Evolutionary conservation across 805 yeast genomes (phyloP), one percentile per base, ranked within the genome.

Genomic region (Yarrowia sp.): DNA sequence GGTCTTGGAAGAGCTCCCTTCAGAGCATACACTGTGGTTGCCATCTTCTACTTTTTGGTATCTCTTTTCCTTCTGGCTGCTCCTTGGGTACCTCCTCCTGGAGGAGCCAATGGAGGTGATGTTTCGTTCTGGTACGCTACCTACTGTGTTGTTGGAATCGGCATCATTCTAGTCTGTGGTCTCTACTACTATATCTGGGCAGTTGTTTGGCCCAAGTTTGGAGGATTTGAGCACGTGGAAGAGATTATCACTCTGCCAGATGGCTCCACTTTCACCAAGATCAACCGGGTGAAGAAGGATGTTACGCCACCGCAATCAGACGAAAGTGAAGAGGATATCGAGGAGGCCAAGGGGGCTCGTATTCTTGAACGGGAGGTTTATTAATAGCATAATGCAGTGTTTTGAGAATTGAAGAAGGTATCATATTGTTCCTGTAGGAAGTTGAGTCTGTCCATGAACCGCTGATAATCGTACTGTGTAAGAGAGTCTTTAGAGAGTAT

Each of bases 121-220:
- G 62, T 56, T 5, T 40, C 54, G 1, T 56, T 56, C 54, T 56
- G 49, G 54, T 56, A 56, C 12, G 62, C 62, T 17, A 56, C 62
- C n/a, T 56, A 56, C 54, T 56, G 62, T 12, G 54, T 56, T 9
- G 62, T 56, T n/a, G 54, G 62, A 16, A 38, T 56, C 51, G 62
- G 62, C 7, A 56, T 56, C 62, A 38, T 56, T 17, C 2, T 56
- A 5, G 2, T 56, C 14, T 56, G 62, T 6, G 62, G 59, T 16
- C 5, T 40, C 26, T 56, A 56, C 36, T 56, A 40, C 62, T 56
- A 40, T 28, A 17, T 28, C 21, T 56, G 62, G 62, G 58, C 58
- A 1, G 58, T 51, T 2, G 28, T 51, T 19, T 51, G 58, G 58
- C 58, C 58, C 41, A 51, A 51, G 41, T 33, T 51, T 16, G 58